phyloP scores from a whole-genome alignment of 768 basidiomycete genomes.

The Dioszegia aurantiaca region DNA sequence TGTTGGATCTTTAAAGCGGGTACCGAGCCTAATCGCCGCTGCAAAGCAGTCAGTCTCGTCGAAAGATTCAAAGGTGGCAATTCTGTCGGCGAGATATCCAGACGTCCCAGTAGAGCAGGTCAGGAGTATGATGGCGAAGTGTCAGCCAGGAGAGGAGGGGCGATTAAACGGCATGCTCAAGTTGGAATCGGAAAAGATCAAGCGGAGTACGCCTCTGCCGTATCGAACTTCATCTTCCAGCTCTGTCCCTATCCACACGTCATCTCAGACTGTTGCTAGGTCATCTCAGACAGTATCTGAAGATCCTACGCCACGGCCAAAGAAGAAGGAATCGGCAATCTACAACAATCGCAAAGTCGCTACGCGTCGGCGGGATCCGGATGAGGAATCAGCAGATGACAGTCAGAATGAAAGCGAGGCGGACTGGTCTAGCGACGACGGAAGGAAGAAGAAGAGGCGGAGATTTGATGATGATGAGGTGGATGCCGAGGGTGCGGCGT shows the following conservation, averaged over 20 bases:
- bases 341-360: conserved; percentile 35
- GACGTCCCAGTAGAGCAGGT: conserved; percentile 18
- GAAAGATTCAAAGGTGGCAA: conserved; percentile 7
- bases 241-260: conserved; percentile 6
- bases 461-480: conserved; percentile 23
- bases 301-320: conserved; percentile 2
- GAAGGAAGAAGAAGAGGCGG: conserved; percentile 25
- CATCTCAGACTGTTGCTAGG: too few species aligned
- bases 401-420: conserved; percentile 27
- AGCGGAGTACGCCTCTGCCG: background rate
- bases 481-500: conserved; percentile 48
- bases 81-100: background rate
- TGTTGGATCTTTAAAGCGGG: conserved; percentile 5
- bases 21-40: conserved; percentile 26
- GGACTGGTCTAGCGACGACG: conserved; percentile 42
- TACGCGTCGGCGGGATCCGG: conserved; percentile 34
- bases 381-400: conserved; percentile 32
- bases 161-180: conserved; percentile 19
- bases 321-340: conserved; percentile 44
- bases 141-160: conserved; percentile 6
- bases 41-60: conserved; percentile 20
- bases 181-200: background rate
- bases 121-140: conserved; percentile 3
- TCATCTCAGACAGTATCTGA: background rate
- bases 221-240: conserved; percentile 2